Base-by-base conservation (phyloP, 768 basidiomycete species). In the Tylopilus cervinicoccineus region DNA sequence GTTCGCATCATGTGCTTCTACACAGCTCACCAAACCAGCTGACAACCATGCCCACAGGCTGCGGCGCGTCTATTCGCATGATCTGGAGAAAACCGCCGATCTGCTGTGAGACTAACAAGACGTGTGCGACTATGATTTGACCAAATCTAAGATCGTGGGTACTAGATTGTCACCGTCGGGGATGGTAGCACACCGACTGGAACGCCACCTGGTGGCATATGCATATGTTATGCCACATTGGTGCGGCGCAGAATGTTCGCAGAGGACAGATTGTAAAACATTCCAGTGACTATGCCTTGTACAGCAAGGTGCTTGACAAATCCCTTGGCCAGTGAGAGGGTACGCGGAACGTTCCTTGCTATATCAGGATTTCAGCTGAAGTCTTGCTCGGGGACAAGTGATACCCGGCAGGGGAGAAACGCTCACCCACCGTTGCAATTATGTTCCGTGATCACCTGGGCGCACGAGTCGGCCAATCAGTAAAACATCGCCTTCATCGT, bases 91-190 rank as follows among this genome's bases (percentile, higher is more conserved):
- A 22, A 11, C 28, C 5, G 9, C 37, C 19, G 17, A 24, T 20
- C 20, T 20, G 20, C 14, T 32, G 29, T 33, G 13, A 13, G 23
- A 14, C 12, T 12, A 17, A 37, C 37, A 33, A 24, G 26, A 12
- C 14, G 24, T 10, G 28, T 10, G 28, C 10, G 12, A 40, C 44
- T 46, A 37, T 9, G 24, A 52, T 22, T 33, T 38, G 28, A 36
- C 17, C 28, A 24, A 38, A 44, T 52, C 54, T 46, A 16, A 37
- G 41, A 53, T 52, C 28, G 17, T 32, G 45, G 41, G 12, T 22
- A 27, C 33, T 0, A 22, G 28, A 45, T 13, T 22, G 12, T 40
- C 9, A 29, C 29, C 27, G 36, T 31, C 31, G 11, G 53, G 27
- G 22, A 29, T 16, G 31, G 24, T 40, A 47, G 41, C 26, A 39